Conservation (phyloP, 306 rosid species). For the Nissolia schottii region DNA sequence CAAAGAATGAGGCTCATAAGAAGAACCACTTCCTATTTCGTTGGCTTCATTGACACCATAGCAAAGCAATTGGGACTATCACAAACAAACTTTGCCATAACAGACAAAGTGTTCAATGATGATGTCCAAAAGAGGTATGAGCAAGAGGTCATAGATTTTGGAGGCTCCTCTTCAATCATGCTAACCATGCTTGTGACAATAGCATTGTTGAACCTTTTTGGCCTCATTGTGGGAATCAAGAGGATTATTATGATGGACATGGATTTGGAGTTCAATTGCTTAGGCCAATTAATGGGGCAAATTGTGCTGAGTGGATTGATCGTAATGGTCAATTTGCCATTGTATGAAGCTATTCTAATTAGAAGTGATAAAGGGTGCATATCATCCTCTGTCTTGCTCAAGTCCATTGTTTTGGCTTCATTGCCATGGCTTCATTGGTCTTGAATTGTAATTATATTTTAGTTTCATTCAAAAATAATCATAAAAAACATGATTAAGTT, state of each 20-base stretch:
- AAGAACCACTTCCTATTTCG: constrained; percentile 50
- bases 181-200: constrained; percentile 44
- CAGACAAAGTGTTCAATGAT: constrained; percentile 42
- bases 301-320: constrained; percentile 12
- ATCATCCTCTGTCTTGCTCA: constrained; percentile 40
- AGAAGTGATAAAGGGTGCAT: constrained; percentile 48
- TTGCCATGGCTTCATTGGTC: constrained; percentile 25
- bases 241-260: constrained; percentile 24
- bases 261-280: neutral
- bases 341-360: constrained; percentile 55
- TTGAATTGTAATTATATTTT: too few relatives aligned
- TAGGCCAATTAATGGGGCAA: constrained; percentile 21
- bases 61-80: constrained; percentile 42
- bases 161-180: constrained; percentile 43
- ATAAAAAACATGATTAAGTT: too few relatives aligned
- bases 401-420: constrained; percentile 41
- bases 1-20: constrained; percentile 48
- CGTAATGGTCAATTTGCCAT: constrained; percentile 21
- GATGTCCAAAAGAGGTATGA: constrained; percentile 47
- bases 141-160: constrained; percentile 58
- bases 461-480: too few relatives aligned
- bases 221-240: constrained; percentile 36
- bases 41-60: constrained; percentile 47
- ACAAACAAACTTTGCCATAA: constrained; percentile 41
- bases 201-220: constrained; percentile 47